Percentiles rank a stretch among this genome's conserved stretches.
phyloP scores from a whole-genome alignment of 192 early-diverging fungal genomes.

The Backusella sp. region DNA sequence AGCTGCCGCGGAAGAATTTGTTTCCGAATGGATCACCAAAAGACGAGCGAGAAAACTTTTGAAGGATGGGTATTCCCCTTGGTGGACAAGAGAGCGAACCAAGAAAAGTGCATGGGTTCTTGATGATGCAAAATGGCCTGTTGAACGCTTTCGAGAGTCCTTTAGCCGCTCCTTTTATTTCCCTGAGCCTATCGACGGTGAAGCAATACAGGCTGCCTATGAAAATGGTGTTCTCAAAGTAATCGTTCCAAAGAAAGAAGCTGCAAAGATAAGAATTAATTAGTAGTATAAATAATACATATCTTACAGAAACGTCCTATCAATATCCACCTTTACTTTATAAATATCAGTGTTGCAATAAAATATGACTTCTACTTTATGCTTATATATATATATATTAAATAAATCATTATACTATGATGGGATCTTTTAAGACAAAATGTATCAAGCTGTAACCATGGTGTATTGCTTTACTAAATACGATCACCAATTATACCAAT shows the following conservation, averaged over 20 bases:
- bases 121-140: neutral
- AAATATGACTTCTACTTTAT: neutral
- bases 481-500: too few species aligned
- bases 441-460: too few species aligned
- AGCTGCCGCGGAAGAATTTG: neutral
- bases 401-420: too few species aligned
- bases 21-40: neutral
- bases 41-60: neutral
- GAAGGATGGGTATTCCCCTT: neutral
- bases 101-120: neutral
- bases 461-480: too few species aligned
- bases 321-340: neutral
- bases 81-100: neutral
- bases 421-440: too few species aligned
- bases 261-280: neutral
- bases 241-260: neutral
- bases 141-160: neutral
- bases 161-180: neutral
- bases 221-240: slow-evolving; percentile 1
- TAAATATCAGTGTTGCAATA: too few species aligned
- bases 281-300: neutral
- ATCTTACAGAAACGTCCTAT: neutral
- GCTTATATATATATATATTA: neutral
- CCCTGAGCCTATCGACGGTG: neutral
- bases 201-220: neutral